phyloP scores from a whole-genome alignment of 208 protist species.

The Crithidia mellificae region DNA sequence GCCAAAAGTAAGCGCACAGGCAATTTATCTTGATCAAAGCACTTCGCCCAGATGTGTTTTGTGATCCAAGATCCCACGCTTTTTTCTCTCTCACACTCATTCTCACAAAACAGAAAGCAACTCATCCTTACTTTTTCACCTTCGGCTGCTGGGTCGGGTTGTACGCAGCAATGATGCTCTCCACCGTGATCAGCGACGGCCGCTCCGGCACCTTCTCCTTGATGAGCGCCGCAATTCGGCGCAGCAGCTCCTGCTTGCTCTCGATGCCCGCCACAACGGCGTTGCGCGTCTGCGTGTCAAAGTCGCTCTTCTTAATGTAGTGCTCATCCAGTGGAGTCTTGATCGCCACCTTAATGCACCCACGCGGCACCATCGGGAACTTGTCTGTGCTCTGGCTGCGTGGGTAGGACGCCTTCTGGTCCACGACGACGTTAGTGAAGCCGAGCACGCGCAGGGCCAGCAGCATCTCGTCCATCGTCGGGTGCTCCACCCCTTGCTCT shows the following conservation, averaged over 20 bases:
- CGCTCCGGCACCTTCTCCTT: slow-evolving; percentile 53
- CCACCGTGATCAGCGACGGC: slow-evolving; percentile 41
- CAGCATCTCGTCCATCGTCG: slow-evolving; percentile 69
- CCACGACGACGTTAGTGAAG: slow-evolving; percentile 56
- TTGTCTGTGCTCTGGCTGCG: slow-evolving; percentile 59
- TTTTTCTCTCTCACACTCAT: too few species aligned
- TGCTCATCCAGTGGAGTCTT: slow-evolving; percentile 73
- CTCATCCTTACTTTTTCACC: slow-evolving; percentile 23
- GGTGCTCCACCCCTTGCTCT: slow-evolving; percentile 65
- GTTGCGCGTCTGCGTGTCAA: slow-evolving; percentile 74
- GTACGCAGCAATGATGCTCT: slow-evolving; percentile 39
- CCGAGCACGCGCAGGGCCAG: slow-evolving; percentile 56
- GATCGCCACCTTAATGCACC: slow-evolving; percentile 73
- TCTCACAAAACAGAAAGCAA: too few species aligned
- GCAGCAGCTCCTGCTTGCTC: slow-evolving; percentile 77
- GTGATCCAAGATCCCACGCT: too few species aligned
- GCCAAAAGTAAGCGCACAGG: too few species aligned
- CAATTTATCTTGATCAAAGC: too few species aligned
- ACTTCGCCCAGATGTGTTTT: too few species aligned
- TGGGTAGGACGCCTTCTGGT: slow-evolving; percentile 53
- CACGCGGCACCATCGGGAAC: slow-evolving; percentile 71
- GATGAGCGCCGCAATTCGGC: slow-evolving; percentile 64
- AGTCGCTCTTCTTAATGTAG: slow-evolving; percentile 89
- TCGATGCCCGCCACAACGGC: slow-evolving; percentile 57
- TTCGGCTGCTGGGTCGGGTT: slow-evolving; percentile 43